Evolutionary conservation across 2,329 filamentous ascomycete species (phyloP).

Genomic region (Daldinia sp.): DNA sequence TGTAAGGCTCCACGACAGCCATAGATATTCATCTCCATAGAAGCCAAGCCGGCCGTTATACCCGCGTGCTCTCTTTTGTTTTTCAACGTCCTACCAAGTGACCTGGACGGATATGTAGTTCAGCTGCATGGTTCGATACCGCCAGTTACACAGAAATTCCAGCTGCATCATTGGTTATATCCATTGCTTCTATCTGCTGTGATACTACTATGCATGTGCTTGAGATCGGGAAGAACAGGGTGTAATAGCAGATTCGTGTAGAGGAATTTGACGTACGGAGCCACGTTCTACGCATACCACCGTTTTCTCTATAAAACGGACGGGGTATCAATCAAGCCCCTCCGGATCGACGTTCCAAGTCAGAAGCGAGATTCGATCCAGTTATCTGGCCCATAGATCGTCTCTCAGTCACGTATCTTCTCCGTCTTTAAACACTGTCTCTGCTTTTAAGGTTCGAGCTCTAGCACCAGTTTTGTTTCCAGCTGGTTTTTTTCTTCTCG

Average conservation of each 20-base stretch:
- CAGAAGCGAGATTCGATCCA: slow-evolving; percentile 30
- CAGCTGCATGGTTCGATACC: slow-evolving; percentile 22
- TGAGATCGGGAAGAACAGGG: slow-evolving; percentile 10
- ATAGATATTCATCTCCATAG: slow-evolving; percentile 15
- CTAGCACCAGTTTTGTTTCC: slow-evolving; percentile 17
- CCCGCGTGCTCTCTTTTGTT: slow-evolving; percentile 7
- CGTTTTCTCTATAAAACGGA: slow-evolving; percentile 36
- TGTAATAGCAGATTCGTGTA: not conserved
- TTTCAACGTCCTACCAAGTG: slow-evolving; percentile 27
- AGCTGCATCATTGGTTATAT: slow-evolving; percentile 22
- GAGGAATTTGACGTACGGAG: slow-evolving; percentile 4
- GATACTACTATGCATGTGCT: slow-evolving; percentile 18
- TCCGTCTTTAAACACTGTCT: slow-evolving; percentile 17
- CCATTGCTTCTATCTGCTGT: slow-evolving; percentile 6
- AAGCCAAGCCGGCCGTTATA: slow-evolving; percentile 24
- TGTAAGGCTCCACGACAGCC: slow-evolving; percentile 34
- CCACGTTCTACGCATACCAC: slow-evolving; percentile 10
- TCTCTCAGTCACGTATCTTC: slow-evolving; percentile 13
- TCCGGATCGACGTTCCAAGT: slow-evolving; percentile 30
- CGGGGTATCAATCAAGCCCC: slow-evolving; percentile 12
- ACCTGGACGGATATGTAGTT: not conserved
- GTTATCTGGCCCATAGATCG: slow-evolving; percentile 34
- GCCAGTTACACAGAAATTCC: slow-evolving; percentile 24
- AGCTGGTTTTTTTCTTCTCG: slow-evolving; percentile 23
- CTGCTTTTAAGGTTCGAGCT: slow-evolving; percentile 34